Percentiles rank a stretch among this genome's conserved stretches.
Evolutionary conservation across 768 basidiomycete genomes (phyloP).

Genomic region (Mycena maculata): DNA sequence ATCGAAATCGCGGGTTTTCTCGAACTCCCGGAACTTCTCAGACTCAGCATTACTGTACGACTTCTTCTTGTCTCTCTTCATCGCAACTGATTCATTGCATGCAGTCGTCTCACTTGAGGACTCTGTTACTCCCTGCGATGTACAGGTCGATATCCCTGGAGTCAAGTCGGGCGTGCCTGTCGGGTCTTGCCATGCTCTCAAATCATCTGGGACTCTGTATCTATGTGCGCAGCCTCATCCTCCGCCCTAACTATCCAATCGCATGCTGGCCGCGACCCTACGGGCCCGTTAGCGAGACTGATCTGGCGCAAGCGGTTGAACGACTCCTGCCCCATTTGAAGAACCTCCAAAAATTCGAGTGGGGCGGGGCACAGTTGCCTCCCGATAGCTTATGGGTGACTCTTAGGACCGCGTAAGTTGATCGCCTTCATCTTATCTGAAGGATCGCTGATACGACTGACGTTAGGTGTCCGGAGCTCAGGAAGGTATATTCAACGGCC

Average conservation of each 20-base stretch:
- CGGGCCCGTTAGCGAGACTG: not conserved
- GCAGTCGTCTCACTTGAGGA: slow-evolving; percentile 6
- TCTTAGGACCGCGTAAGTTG: slow-evolving; percentile 8
- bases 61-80: too few species aligned
- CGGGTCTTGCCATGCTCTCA: slow-evolving; percentile 11
- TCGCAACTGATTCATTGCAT: not conserved
- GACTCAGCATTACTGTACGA: not conserved
- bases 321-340: not conserved
- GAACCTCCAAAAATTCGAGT: slow-evolving; percentile 18
- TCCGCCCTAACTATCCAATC: slow-evolving; percentile 9
- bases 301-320: not conserved
- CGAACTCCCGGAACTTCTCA: not conserved
- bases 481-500: not conserved
- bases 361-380: slow-evolving; percentile 23
- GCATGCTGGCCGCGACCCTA: slow-evolving; percentile 14
- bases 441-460: not conserved
- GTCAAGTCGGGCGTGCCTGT: slow-evolving; percentile 11
- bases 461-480: slow-evolving; percentile 28
- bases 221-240: slow-evolving; percentile 4
- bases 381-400: slow-evolving; percentile 12
- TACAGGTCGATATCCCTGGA: slow-evolving; percentile 11
- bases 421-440: too few species aligned
- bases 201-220: slow-evolving; percentile 2
- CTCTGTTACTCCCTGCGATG: slow-evolving; percentile 10
- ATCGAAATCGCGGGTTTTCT: slow-evolving; percentile 5